Base-by-base conservation (phyloP, 2,329 filamentous ascomycete species). In the Monosporascus sp. region DNA sequence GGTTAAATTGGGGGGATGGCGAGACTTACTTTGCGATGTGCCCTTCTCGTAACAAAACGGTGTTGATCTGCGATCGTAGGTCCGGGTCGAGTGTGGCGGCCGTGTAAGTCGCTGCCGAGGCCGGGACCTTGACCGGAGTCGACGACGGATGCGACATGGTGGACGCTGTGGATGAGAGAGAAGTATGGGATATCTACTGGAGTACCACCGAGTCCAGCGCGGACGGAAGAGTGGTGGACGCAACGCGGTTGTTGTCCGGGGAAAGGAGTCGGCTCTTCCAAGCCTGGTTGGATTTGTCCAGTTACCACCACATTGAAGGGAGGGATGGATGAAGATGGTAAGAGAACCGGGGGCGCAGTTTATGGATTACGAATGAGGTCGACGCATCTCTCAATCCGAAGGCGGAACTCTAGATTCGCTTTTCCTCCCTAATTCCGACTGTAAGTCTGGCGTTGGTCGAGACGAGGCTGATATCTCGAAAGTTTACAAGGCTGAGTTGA, bases 11-110 rank as follows among this genome's bases (percentile, higher is more conserved):
- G 31, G 6, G 49, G 20, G 38, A n/a, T 46, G 56, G 49, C 17
- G 31, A 15, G 27, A 55, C 71, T 50, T 72, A 85, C 83, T 80
- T 83, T 47, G 74, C 68, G 24, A 85, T 77, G 56, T 85, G 79
- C 3, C 83, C 83, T 46, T 83, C 81, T 41, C 74, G 73, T 36
- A 86, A 71, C 24, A 86, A 70, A 14, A 81, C 62, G 9, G 74
- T 73, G 64, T 86, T 86, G 62, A 86, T 82, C 60, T 84, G 77
- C 2, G 82, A 85, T 22, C 83, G 74, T 52, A 86, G 68, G 53
- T 86, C 83, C 6, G 79, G 74, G 60, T 86, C 83, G 52, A 82
- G 75, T 8, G 81, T 86, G 6, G 81, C 80, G 48, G 79, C 72
- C 17, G 81, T 80, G 68, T 86, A 83, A 60, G 74, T 79, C 3